A percentile compares a stretch with the other conserved stretches of the same genome.
Evolutionary conservation across 106 monocot species (phyloP).

Genomic region (Dendrobium huoshanense): DNA sequence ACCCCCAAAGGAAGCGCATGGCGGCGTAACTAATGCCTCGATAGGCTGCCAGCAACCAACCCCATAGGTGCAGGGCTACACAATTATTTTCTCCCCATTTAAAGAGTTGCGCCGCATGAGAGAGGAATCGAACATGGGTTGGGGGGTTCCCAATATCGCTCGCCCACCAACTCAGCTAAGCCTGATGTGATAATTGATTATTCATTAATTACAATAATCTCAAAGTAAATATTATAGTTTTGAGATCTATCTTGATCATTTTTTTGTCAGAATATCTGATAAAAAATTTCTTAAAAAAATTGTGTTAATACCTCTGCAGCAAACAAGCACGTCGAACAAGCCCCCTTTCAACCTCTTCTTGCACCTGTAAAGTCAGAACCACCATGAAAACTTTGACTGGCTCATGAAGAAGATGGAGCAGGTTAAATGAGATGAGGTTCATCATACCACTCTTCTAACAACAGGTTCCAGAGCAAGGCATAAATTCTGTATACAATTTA

Average conservation of each 20-base stretch:
- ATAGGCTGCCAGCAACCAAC: no score
- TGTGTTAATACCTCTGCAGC: background rate
- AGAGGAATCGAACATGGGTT: background rate
- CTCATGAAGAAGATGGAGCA: background rate
- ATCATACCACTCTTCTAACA: conserved; percentile 5
- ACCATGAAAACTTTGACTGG: background rate
- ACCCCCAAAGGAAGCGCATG: no score
- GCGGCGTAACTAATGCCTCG: no score
- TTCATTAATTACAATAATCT: background rate
- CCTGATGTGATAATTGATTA: background rate
- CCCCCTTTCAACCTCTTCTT: conserved; percentile 2
- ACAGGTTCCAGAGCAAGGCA: conserved; percentile 2
- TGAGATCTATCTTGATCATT: background rate
- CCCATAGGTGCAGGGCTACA: no score
- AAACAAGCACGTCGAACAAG: conserved; percentile 1
- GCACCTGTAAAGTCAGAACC: background rate
- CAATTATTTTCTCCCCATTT: no score
- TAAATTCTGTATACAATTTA: background rate
- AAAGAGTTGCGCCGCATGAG: no score
- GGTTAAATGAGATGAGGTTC: background rate
- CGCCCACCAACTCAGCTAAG: no score
- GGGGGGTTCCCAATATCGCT: no score
- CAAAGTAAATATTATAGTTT: background rate
- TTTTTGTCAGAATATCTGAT: background rate
- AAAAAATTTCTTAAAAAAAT: background rate